These are phyloP conservation scores for Saccharata proteae DNA, from an alignment of 2,329 filamentous ascomycete genomes.

Conservation along the genomic window DNA sequence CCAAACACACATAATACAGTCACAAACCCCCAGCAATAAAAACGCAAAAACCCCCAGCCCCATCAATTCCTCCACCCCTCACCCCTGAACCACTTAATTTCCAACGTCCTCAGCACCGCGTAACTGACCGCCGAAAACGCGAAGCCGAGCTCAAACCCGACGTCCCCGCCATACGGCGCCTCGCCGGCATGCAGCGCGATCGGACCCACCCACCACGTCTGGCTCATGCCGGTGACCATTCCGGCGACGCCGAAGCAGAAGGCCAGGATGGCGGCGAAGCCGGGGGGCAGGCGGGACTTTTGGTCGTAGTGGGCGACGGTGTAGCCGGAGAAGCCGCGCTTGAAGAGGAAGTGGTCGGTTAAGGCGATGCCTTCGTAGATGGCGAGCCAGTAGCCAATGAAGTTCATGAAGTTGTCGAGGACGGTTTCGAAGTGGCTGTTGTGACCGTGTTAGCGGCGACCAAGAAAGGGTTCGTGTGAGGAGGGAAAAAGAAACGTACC, in stretches of 20 bases:
- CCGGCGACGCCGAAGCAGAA: conserved; percentile 54
- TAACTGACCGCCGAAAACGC: conserved; percentile 45
- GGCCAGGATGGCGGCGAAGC: conserved; percentile 50
- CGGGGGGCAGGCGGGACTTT: conserved; percentile 45
- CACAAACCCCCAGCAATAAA: too few species aligned
- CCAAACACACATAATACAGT: too few species aligned
- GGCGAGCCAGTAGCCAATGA: conserved; percentile 55
- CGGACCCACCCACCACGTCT: conserved; percentile 54
- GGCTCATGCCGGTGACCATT: conserved; percentile 58
- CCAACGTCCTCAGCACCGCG: conserved; percentile 36
- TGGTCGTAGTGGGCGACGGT: conserved; percentile 46
- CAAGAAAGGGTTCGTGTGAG: too few species aligned
- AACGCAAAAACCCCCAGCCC: too few species aligned
- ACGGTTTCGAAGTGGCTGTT: conserved; percentile 45
- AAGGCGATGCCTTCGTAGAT: conserved; percentile 59
- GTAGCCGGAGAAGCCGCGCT: conserved; percentile 49
- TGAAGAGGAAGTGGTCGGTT: conserved; percentile 57
- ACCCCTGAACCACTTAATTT: conserved; percentile 33
- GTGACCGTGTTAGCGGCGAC: too few species aligned
- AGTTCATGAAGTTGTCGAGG: conserved; percentile 57
- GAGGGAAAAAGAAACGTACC: too few species aligned
- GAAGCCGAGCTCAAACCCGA: conserved; percentile 56
- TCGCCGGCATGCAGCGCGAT: conserved; percentile 48
- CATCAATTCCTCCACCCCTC: too few species aligned
- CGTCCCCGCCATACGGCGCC: conserved; percentile 41